phyloP scores from a whole-genome alignment of 2,329 filamentous ascomycete species.

The Botryosphaeria dothidea region DNA sequence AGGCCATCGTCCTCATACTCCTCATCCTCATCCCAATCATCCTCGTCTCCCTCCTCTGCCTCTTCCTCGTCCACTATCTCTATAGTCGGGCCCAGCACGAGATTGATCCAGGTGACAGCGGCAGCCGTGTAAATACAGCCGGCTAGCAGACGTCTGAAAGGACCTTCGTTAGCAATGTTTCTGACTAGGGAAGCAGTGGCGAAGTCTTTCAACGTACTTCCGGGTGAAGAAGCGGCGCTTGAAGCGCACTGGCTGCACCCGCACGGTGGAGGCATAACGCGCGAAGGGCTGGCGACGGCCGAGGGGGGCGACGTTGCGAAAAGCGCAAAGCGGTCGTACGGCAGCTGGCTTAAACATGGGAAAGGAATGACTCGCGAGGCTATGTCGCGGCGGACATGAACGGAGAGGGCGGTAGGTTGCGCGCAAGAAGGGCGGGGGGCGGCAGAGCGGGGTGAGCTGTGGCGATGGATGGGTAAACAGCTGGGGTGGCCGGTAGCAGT shows the following conservation, averaged over 20 bases:
- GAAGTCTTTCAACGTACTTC: conserved; percentile 28
- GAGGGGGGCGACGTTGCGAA: conserved; percentile 19
- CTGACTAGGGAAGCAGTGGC: too few species aligned
- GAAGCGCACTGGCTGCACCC: conserved; percentile 44
- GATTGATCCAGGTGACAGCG: conserved; percentile 23
- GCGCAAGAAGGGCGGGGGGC: not conserved
- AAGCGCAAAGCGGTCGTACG: conserved; percentile 38
- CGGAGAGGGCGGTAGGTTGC: not conserved
- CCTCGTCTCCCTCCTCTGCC: conserved; percentile 34
- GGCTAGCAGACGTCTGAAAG: conserved; percentile 18
- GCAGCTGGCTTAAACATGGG: conserved; percentile 41
- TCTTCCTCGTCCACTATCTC: conserved; percentile 25
- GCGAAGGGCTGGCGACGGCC: conserved; percentile 23
- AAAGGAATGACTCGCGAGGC: conserved; percentile 25
- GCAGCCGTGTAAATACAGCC: conserved; percentile 22
- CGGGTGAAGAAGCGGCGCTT: conserved; percentile 36
- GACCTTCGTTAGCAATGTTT: not conserved
- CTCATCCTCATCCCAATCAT: conserved; percentile 33
- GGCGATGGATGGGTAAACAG: not conserved
- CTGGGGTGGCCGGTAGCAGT: not conserved
- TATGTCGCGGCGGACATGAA: conserved; percentile 13
- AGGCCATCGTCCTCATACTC: conserved; percentile 28
- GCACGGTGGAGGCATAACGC: conserved; percentile 28
- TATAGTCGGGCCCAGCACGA: conserved; percentile 23
- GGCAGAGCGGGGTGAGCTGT: not conserved